Base-by-base conservation (phyloP, 1,139 yeast species). In the Suhomyces wounanorum region DNA sequence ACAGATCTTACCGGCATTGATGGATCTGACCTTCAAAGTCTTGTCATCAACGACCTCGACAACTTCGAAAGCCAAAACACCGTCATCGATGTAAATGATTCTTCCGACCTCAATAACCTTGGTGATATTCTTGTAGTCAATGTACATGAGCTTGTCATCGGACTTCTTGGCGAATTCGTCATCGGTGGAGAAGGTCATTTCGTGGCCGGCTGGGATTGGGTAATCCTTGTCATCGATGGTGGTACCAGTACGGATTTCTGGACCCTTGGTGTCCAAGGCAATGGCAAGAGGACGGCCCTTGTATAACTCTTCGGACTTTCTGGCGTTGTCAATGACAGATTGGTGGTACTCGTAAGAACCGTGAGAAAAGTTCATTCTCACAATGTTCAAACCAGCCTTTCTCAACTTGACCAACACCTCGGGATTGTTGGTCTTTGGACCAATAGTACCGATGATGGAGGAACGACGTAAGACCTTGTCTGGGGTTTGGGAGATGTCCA, bases 251-350 rank as follows among this genome's bases (percentile, higher is more conserved):
- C 99, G 89, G 77, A 94, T 94, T 79, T 95, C 99, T 59, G 99
- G 99, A 62, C 99, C 99, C 83, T 94, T 95, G 72, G 99, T 95
- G 75, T 94, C 99, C 66, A 94, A 84, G 59, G 99, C 99, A 75
- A 94, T 91, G 57, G 97, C 98, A 67, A 94, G 82, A 50, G 98
- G 99, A 79, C 98, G 89, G 64, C 98, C 98, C 59, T 89, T 84
- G 74, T 87, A 91, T 54, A 87, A 73, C 73, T 85, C 85, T 76
- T 89, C 97, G 55, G 98, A 91, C 75, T 89, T 85, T 77, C 96
- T 88, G 63, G 97, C 90, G 70, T 94, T 92, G 82, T 94, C 97
- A 73, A 94, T 79, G 64, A 95, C 99, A 56, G 90, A 79, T 78
- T 92, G 96, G 77, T 94, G 99, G 84, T 94, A 94, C 66, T 89